Evolutionary conservation across 352 stramenopile species (phyloP).

Genomic region (Phytophthora idaei): DNA sequence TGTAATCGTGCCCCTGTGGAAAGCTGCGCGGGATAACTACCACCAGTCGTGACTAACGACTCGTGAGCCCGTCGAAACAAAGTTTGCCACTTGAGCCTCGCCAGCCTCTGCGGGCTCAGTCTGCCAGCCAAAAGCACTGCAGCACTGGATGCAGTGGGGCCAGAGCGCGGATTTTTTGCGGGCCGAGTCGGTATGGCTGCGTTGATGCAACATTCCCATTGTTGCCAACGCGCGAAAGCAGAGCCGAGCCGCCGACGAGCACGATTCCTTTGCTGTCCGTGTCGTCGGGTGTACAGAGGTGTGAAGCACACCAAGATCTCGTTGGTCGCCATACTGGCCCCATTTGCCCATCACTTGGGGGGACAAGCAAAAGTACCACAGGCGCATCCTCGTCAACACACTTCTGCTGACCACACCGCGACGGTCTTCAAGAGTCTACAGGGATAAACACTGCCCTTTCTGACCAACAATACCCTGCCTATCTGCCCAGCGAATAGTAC

Average conservation of each 20-base stretch:
- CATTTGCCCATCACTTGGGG: constrained; percentile 24
- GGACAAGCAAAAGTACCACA: constrained; percentile 18
- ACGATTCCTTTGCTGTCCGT: constrained; percentile 26
- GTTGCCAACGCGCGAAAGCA: background rate
- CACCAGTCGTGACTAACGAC: background rate
- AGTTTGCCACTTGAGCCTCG: background rate
- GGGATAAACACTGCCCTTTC: background rate
- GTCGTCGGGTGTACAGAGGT: background rate
- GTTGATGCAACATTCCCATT: constrained; percentile 29
- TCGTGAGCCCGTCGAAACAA: background rate
- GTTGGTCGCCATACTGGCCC: constrained; percentile 19
- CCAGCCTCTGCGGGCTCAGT: too few relatives aligned
- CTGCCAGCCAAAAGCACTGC: too few relatives aligned
- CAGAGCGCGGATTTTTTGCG: constrained; percentile 16
- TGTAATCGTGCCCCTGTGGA: constrained; percentile 9
- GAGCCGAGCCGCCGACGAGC: background rate
- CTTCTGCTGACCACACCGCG: constrained; percentile 21
- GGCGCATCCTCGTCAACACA: constrained; percentile 13
- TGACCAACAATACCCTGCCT: background rate
- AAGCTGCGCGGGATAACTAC: background rate
- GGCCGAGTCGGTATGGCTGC: background rate
- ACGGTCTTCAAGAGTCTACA: constrained; percentile 29
- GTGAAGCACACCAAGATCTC: constrained; percentile 24
- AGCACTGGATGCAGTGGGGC: background rate
- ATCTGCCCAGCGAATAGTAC: constrained; percentile 26